These are phyloP conservation scores for Cercospora nicotianae DNA, from an alignment of 2,329 filamentous ascomycete genomes.

Conservation along the genomic window DNA sequence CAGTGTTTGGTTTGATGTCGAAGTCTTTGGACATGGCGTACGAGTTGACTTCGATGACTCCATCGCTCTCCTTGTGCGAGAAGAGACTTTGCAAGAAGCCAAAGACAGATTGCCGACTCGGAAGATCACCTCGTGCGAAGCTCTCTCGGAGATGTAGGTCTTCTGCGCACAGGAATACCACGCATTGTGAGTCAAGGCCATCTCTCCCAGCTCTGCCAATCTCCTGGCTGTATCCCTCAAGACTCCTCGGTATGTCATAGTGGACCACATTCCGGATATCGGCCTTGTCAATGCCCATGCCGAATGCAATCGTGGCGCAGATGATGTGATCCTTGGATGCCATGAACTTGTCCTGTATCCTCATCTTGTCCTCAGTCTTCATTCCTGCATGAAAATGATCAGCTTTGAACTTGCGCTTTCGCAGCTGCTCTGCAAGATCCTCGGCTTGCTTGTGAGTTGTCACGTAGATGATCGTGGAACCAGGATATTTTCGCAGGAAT, in stretches of 20 bases:
- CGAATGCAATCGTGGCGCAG: slow-evolving; percentile 96
- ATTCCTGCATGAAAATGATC: slow-evolving; percentile 85
- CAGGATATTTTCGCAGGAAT: slow-evolving; percentile 54
- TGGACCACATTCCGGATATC: slow-evolving; percentile 97
- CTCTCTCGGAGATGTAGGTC: slow-evolving; percentile 61
- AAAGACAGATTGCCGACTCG: slow-evolving; percentile 53
- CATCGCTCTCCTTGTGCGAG: slow-evolving; percentile 25
- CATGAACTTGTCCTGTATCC: slow-evolving; percentile 82
- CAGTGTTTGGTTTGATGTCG: slow-evolving; percentile 54
- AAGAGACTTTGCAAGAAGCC: slow-evolving; percentile 56
- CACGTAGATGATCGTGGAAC: slow-evolving; percentile 62
- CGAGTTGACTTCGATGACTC: slow-evolving; percentile 49
- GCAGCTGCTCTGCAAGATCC: slow-evolving; percentile 69
- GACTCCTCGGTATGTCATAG: slow-evolving; percentile 83
- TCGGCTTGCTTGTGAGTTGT: slow-evolving; percentile 64
- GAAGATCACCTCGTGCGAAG: slow-evolving; percentile 61
- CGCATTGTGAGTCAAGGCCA: slow-evolving; percentile 61
- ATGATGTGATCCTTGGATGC: slow-evolving; percentile 77
- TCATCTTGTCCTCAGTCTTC: slow-evolving; percentile 63
- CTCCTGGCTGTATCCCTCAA: slow-evolving; percentile 98
- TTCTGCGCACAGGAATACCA: slow-evolving; percentile 58
- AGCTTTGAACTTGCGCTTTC: slow-evolving; percentile 65
- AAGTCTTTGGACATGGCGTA: slow-evolving; percentile 50
- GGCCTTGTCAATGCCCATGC: slow-evolving; percentile 98
- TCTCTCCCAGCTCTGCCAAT: slow-evolving; percentile 93